Base-by-base conservation (phyloP, 768 basidiomycete species). In the Mrakia blollopis region DNA sequence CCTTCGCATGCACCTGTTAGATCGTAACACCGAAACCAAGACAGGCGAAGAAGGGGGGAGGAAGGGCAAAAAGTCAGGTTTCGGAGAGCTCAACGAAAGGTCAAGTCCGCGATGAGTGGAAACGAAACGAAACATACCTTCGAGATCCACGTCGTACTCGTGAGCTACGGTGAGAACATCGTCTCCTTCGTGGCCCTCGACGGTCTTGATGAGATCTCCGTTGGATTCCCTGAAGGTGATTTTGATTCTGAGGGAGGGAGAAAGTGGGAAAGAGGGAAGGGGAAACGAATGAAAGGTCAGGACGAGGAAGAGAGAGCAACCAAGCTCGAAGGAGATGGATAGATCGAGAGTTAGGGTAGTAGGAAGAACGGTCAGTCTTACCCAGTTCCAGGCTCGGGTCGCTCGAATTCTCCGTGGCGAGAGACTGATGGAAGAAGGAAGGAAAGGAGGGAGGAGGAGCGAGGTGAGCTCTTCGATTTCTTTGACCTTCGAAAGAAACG, bases 1-100 rank as follows among this genome's bases (percentile, higher is more conserved):
- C 93, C 92, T 85, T 98, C 96, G 83, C 97, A 99, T 37, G 96
- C 96, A 76, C 95, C 94, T 97, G 80, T 1, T n/a, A n/a, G 39
- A 5, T 10, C 16, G 37, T 50, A n/a, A 35, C 16, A 30, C 47
- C 16, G 3, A 18, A 18, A 76, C 54, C 14, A 35, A 72, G 47
- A 1, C 14, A 47, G 41, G 37, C 28, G 28, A 75, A 23, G 23
- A 25, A 72, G 13, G 37, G 32, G 60, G 4, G 41, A 65, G 23
- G n/a, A 3, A 21, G 57, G 9, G 28, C 52, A 6, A 23, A 50
- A 47, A 50, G 47, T 50, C 47, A 50, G 47, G n/a, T n/a, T 18
- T 50, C 47, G 18, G 18, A 21, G 47, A 50, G 47, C 39, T 41
- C 39, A 50, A 54, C 35, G 25, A 10, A 32, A 25, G 35, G 37